Evolutionary conservation across 2,329 filamentous ascomycete genomes (phyloP).

Genomic region (Mariannaea elegans): DNA sequence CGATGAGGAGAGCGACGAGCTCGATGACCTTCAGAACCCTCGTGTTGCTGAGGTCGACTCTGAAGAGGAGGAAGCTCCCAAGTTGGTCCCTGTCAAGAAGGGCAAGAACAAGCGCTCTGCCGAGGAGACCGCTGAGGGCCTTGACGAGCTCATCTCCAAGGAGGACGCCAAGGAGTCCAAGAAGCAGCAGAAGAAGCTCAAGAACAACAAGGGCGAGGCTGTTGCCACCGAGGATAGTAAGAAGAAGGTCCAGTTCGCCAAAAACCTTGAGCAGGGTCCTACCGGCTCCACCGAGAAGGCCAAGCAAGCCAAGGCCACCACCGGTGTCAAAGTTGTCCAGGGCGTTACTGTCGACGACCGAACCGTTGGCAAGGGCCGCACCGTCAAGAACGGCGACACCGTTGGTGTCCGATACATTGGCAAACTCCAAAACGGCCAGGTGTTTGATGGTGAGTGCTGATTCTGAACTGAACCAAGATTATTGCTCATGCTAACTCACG

Average conservation of each 20-base stretch:
- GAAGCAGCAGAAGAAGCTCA: slow-evolving; percentile 97
- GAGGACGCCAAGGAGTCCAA: slow-evolving; percentile 85
- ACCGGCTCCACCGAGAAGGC: slow-evolving; percentile 70
- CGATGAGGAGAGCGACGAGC: slow-evolving; percentile 77
- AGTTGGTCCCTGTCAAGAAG: slow-evolving; percentile 68
- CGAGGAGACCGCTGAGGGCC: slow-evolving; percentile 72
- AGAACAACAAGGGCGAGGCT: slow-evolving; percentile 97
- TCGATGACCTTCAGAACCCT: slow-evolving; percentile 80
- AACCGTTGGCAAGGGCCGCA: slow-evolving; percentile 85
- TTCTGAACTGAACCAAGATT: background rate
- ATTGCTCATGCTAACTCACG: slow-evolving; percentile 31
- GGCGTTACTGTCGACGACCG: slow-evolving; percentile 96
- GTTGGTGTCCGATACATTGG: slow-evolving; percentile 98
- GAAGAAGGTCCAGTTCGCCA: slow-evolving; percentile 97
- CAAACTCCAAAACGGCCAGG: slow-evolving; percentile 92
- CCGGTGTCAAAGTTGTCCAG: slow-evolving; percentile 80
- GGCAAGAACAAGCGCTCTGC: slow-evolving; percentile 96
- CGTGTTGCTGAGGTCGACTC: slow-evolving; percentile 82
- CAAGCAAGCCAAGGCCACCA: slow-evolving; percentile 56
- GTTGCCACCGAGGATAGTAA: slow-evolving; percentile 68
- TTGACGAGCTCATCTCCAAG: slow-evolving; percentile 88
- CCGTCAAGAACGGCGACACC: slow-evolving; percentile 88
- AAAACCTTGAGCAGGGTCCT: slow-evolving; percentile 97
- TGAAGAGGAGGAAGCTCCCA: slow-evolving; percentile 76
- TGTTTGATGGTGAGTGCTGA: slow-evolving; percentile 84